These are phyloP conservation scores for Endocalyx cinctus DNA, from an alignment of 2,329 filamentous ascomycete species.

Conservation along the genomic window DNA sequence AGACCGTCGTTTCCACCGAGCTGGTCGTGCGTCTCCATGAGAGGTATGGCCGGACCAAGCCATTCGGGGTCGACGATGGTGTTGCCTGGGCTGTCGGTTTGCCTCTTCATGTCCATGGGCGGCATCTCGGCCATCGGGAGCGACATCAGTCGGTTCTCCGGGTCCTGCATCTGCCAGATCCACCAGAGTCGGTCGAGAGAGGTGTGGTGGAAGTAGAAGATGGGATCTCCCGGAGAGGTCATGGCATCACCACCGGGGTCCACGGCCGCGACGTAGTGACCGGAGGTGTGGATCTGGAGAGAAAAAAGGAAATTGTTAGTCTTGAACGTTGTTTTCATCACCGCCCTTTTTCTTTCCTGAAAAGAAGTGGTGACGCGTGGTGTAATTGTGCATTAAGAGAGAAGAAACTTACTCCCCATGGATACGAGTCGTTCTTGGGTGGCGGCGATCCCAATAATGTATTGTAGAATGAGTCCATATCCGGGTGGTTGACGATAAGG, in stretches of 20 bases:
- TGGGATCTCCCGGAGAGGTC: conserved; percentile 33
- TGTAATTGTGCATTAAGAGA: too few relatives aligned
- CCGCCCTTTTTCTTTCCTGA: too few relatives aligned
- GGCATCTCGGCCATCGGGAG: conserved; percentile 21
- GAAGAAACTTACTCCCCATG: conserved; percentile 31
- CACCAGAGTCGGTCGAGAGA: conserved; percentile 35
- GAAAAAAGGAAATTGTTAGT: too few relatives aligned
- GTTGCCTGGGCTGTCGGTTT: conserved; percentile 10
- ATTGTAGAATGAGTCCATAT: conserved; percentile 38
- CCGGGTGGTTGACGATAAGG: conserved; percentile 30
- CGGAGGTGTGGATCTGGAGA: conserved; percentile 29
- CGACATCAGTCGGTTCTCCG: conserved; percentile 27
- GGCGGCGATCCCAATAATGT: conserved; percentile 32
- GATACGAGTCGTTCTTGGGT: conserved; percentile 29
- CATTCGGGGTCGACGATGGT: conserved; percentile 22
- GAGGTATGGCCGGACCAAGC: conserved; percentile 22
- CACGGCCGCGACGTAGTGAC: conserved; percentile 32
- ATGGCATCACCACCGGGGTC: conserved; percentile 33
- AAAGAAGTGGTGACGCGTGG: too few relatives aligned
- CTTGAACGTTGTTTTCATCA: too few relatives aligned
- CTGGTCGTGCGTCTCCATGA: conserved; percentile 24
- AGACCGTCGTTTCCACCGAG: conserved; percentile 20
- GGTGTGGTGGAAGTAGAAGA: conserved; percentile 37
- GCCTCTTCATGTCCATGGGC: conserved; percentile 16
- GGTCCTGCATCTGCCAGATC: conserved; percentile 38